Evolutionary conservation across 164 flowering plant genomes (phyloP), one percentile per base, ranked within the genome.

Genomic region (Piper longum): DNA sequence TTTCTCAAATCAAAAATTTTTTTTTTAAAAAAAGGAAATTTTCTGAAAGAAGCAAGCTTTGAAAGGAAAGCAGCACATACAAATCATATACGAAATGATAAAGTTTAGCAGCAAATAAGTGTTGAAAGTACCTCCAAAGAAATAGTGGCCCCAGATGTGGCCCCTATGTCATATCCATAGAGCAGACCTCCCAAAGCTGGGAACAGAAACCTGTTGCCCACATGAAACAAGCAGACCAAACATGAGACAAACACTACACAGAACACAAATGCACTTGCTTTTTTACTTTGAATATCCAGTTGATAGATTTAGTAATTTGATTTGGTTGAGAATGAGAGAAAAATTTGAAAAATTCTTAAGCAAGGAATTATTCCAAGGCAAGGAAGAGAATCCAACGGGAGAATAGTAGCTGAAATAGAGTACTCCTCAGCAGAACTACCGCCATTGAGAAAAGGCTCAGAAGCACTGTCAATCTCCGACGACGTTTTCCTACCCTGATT

Each of bases 161-260:
- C 84, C 66, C 97, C 97, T 75, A 91, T 88, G 66, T 88, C 97
- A 76, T 88, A 91, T 56, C 97, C 97, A 79, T 82, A 91, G 18
- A 86, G 74, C 36, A 86, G 72, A 61, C 95, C 97, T 66, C 97
- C 97, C 71, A 91, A 70, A 42, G 97, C 97, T 41, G 96, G 96
- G 78, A 91, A 88, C 40, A 91, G 63, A 79, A 91, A 91, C 67
- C 97, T 91, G 83, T 70, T 52, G n/a, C 70, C 19, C 18, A 68
- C n/a, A 16, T 8, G 64, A 40, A 43, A 26, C 62, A 41, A 14
- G 16, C 16, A 41, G 42, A 60, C 18, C 1, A 39, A 60, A 16
- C 1, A 14, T 4, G 19, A 7, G 16, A 59, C 61, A 59, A 36
- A 42, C 2, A 59, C 42, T 39, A 59, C 8, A 59, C 41, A 59